phyloP scores from a whole-genome alignment of 148 eudicot genomes.

The Rhododendron henanense region DNA sequence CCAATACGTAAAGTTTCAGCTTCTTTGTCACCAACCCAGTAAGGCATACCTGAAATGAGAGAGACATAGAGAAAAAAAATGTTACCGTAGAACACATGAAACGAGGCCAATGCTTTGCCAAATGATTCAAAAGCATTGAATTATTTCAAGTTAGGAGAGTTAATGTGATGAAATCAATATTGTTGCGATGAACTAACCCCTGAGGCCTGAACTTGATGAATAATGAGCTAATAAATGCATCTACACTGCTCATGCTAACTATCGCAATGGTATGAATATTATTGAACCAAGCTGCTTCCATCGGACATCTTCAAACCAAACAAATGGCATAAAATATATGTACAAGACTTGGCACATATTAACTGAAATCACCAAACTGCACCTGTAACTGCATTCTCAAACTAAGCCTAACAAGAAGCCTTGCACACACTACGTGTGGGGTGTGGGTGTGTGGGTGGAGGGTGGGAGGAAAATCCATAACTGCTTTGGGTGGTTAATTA shows the following conservation, averaged over 20 bases:
- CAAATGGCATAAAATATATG: not conserved
- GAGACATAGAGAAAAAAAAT: not conserved
- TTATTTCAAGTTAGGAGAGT: not conserved
- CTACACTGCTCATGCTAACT: not conserved
- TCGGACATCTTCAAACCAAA: not conserved
- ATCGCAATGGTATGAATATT: not conserved
- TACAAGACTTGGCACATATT: not conserved
- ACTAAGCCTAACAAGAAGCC: not conserved
- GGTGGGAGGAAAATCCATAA: not conserved
- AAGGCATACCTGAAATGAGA: conserved; percentile 40
- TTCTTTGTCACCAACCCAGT: conserved; percentile 71
- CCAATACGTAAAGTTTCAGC: conserved; percentile 71
- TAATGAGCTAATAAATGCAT: not conserved
- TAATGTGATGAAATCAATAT: not conserved
- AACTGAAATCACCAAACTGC: not conserved
- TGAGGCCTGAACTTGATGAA: not conserved
- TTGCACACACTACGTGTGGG: not conserved
- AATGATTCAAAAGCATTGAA: not conserved
- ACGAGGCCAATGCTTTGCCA: not conserved
- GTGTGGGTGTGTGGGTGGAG: not conserved
- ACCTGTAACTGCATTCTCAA: not conserved
- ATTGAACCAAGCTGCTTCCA: not conserved
- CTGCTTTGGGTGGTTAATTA: not conserved
- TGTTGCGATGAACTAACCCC: not conserved
- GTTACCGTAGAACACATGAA: not conserved